A percentile compares a stretch with the other conserved stretches of the same genome.
Conservation (phyloP, 768 basidiomycete species). For the Rhodotorula diobovata region DNA sequence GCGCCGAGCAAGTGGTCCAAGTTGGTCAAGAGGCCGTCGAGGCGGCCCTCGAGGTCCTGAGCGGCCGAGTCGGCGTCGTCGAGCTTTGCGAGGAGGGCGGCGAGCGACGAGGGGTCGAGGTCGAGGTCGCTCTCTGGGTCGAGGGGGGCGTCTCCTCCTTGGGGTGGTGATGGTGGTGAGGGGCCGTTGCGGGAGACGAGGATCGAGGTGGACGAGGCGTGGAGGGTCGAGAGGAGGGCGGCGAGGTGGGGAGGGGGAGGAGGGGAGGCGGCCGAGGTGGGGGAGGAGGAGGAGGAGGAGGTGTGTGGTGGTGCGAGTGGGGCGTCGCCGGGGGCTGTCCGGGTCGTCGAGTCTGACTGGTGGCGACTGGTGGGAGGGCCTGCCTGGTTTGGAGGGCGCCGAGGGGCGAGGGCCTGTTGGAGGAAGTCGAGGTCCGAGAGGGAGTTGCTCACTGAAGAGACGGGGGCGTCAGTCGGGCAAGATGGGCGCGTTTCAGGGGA, state of each 20-base stretch:
- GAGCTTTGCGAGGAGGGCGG: constrained; percentile 2
- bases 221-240: constrained; percentile 4
- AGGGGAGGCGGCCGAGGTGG: neutral
- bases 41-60: constrained; percentile 20
- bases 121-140: neutral
- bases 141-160: neutral
- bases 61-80: constrained; percentile 17
- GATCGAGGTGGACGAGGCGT: neutral
- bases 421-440: constrained; percentile 27
- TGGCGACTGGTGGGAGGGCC: neutral
- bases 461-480: neutral
- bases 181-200: neutral
- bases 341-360: too few relatives aligned
- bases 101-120: neutral
- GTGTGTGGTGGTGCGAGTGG: neutral
- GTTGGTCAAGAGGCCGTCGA: constrained; percentile 18
- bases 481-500: neutral
- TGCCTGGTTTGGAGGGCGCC: too few relatives aligned
- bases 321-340: too few relatives aligned
- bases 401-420: neutral
- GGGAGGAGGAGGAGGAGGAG: neutral
- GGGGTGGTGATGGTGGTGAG: too few relatives aligned
- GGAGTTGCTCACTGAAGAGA: neutral
- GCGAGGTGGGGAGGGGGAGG: constrained; percentile 9
- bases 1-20: constrained; percentile 16